Conservation (phyloP, 768 basidiomycete species). For the Suillus decipiens region DNA sequence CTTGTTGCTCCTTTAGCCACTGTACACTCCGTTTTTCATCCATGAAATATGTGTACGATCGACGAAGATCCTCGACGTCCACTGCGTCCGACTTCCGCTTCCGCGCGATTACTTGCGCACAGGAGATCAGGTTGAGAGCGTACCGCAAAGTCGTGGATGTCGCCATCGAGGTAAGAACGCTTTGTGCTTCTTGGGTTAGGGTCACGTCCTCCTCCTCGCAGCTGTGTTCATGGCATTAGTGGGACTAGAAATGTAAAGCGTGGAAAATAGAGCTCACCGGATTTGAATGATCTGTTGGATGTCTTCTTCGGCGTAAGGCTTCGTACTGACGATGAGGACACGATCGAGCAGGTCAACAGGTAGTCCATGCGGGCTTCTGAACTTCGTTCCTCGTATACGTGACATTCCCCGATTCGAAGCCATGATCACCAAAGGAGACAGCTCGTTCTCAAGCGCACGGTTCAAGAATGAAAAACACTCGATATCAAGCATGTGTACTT, state of each 20-base stretch:
- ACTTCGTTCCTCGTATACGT: conserved; percentile 92
- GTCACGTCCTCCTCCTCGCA: conserved; percentile 96
- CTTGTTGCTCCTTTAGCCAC: conserved; percentile 87
- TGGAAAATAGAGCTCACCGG: conserved; percentile 45
- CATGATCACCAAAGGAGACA: conserved; percentile 97
- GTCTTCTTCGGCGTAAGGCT: conserved; percentile 80
- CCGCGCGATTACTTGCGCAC: conserved; percentile 81
- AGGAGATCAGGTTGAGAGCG: conserved; percentile 93
- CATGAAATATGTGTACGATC: conserved; percentile 88
- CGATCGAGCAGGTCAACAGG: conserved; percentile 94
- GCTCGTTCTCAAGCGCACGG: conserved; percentile 89
- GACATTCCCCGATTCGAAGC: conserved; percentile 96
- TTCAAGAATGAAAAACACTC: conserved; percentile 99
- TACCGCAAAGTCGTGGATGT: conserved; percentile 89
- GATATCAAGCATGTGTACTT: conserved; percentile 99
- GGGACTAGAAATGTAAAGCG: conserved; percentile 8
- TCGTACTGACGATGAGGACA: conserved; percentile 93
- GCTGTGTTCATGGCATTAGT: conserved; percentile 36
- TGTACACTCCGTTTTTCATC: conserved; percentile 92
- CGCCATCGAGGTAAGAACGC: conserved; percentile 88
- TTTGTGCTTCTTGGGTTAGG: conserved; percentile 68
- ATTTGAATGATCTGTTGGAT: conserved; percentile 92
- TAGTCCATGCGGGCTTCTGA: conserved; percentile 92
- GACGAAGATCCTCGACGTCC: conserved; percentile 80
- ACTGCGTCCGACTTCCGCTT: conserved; percentile 82